phyloP scores from a whole-genome alignment of 768 basidiomycete genomes.

The Leccinum barrowsii region DNA sequence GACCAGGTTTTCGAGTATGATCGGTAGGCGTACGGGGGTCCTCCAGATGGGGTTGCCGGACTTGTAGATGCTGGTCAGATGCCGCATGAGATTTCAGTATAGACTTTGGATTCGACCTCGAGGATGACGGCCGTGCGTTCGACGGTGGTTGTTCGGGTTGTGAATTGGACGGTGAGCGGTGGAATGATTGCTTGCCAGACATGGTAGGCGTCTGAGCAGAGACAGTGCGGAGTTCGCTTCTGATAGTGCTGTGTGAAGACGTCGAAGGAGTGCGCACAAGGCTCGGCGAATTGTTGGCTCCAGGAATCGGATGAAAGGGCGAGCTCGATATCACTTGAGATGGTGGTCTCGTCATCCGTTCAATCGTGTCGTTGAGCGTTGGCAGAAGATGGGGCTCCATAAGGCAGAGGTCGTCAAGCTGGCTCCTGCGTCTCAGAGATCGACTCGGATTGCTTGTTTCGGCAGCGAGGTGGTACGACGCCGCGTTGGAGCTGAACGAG shows the following conservation, averaged over 20 bases:
- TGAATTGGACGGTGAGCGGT: slow-evolving; percentile 10
- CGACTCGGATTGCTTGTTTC: slow-evolving; percentile 6
- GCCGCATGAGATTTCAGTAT: slow-evolving; percentile 23
- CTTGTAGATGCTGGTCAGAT: slow-evolving; percentile 20
- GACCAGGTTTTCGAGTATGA: slow-evolving; percentile 11
- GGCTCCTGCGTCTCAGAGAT: slow-evolving; percentile 32
- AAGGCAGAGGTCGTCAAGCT: slow-evolving; percentile 51
- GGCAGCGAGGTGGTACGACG: not conserved
- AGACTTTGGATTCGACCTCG: slow-evolving; percentile 32
- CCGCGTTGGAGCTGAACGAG: slow-evolving; percentile 18
- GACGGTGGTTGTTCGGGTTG: slow-evolving; percentile 15
- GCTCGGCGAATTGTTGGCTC: not conserved
- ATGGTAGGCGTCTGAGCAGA: not conserved
- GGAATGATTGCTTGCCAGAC: slow-evolving; percentile 2
- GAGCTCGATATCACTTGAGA: slow-evolving; percentile 24
- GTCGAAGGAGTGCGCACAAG: slow-evolving; percentile 18
- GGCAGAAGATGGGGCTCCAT: slow-evolving; percentile 66
- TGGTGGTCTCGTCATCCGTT: slow-evolving; percentile 65
- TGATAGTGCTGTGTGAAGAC: slow-evolving; percentile 15
- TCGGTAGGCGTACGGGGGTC: slow-evolving; percentile 4
- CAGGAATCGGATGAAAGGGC: slow-evolving; percentile 3
- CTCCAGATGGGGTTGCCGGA: slow-evolving; percentile 8
- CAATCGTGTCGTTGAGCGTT: slow-evolving; percentile 67
- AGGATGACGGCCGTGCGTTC: slow-evolving; percentile 15
- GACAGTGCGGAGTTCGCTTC: not conserved